These are phyloP conservation scores for Neolecta irregularis DNA, from an alignment of 1,139 yeast species.

Conservation along the genomic window DNA sequence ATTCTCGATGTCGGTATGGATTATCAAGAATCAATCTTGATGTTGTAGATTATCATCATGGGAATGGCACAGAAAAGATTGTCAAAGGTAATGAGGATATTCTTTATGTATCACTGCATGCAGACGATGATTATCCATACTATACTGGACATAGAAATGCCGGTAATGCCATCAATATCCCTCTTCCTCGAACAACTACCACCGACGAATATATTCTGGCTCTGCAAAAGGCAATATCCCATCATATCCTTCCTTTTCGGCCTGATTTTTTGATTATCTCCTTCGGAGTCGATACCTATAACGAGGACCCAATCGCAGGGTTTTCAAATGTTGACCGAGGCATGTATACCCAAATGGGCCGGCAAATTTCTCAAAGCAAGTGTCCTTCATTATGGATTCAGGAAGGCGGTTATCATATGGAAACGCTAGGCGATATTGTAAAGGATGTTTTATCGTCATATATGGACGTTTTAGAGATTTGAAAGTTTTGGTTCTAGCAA, in stretches of 20 bases:
- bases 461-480: no score
- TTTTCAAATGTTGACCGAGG: constrained; percentile 1
- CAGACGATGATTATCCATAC: constrained; percentile 5
- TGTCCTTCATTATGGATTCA: background rate
- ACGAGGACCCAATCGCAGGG: constrained; percentile 5
- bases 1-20: background rate
- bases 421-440: constrained; percentile 2
- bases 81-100: no score
- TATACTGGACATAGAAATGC: constrained; percentile 1
- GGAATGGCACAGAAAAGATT: constrained; percentile 4
- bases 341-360: background rate
- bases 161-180: constrained; percentile 1
- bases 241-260: no score
- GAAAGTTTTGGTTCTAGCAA: no score
- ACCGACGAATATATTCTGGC: background rate
- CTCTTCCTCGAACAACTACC: constrained; percentile 1
- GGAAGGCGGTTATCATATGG: constrained; percentile 6
- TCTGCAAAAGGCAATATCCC: background rate
- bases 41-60: constrained; percentile 7
- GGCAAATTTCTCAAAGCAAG: background rate
- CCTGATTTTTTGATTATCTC: constrained; percentile 1
- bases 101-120: constrained; percentile 6
- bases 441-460: no score
- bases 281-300: constrained; percentile 6
- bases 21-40: background rate